Evolutionary conservation across 129 eudicot species (phyloP).

Genomic region (Deinandra increscens): DNA sequence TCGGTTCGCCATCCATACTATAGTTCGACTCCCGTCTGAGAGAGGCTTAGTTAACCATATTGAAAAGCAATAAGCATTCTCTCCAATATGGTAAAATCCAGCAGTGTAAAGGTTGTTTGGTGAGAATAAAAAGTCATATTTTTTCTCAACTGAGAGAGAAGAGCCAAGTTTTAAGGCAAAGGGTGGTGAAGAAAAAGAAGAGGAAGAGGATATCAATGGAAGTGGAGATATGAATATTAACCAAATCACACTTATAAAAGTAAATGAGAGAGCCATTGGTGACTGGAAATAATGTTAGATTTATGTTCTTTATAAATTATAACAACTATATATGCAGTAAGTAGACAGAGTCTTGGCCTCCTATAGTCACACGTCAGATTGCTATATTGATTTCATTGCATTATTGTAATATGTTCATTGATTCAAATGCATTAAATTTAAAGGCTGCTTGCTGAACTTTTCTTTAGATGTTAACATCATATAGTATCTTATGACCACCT

Average conservation of each 20-base stretch:
- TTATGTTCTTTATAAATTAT: neutral
- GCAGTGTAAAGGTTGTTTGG: slow-evolving; percentile 15
- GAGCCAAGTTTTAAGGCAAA: slow-evolving; percentile 17
- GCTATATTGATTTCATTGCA: neutral
- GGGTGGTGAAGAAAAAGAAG: slow-evolving; percentile 6
- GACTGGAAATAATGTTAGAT: neutral
- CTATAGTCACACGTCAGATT: neutral
- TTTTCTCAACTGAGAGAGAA: slow-evolving; percentile 25
- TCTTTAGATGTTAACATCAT: neutral
- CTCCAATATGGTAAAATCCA: slow-evolving; percentile 26
- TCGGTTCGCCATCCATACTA: slow-evolving; percentile 51
- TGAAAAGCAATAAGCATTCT: slow-evolving; percentile 39
- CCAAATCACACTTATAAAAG: neutral
- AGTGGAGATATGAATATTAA: slow-evolving; percentile 11
- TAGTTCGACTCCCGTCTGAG: slow-evolving; percentile 11
- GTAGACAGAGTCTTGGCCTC: neutral
- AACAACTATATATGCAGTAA: neutral
- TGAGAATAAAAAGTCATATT: slow-evolving; percentile 18
- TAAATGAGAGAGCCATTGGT: slow-evolving; percentile 14
- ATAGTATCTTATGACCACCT: neutral
- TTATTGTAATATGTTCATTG: slow-evolving; percentile 1
- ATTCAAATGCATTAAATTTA: neutral
- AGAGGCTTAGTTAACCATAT: slow-evolving; percentile 10
- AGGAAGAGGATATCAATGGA: neutral
- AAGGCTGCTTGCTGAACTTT: neutral